Evolutionary conservation across 2,329 filamentous ascomycete genomes (phyloP), one percentile per base, ranked within the genome.

Genomic region (Septoria linicola): DNA sequence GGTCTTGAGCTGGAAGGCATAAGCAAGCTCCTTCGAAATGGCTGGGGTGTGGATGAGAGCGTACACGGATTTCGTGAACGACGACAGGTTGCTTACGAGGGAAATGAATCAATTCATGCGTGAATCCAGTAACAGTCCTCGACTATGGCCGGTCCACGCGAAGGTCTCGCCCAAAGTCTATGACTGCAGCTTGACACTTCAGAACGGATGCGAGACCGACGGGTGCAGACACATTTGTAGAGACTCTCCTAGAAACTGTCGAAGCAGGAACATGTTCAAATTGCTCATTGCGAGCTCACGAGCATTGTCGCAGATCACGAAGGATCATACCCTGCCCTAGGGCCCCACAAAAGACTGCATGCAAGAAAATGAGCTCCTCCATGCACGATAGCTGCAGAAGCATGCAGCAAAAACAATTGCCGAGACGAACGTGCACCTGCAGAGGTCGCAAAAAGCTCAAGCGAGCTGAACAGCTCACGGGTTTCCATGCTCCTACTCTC

Each of bases 1-100:
- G 89, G 90, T 0, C 69, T 95, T 65, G 84, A 82, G 56, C 73
- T 96, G 5, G 91, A 96, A 72, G 88, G 92, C 66, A 86, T 88
- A 5, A 83, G 87, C 5, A 79, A 76, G 11, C 70, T 95, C 57
- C 70, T 95, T 45, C 82, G 82, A 59, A 65, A 86, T 53, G 85
- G 84, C 4, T 95, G 85, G 85, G 88, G 88, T 0, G 72, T 75
- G n/a, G 23, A 6, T 8, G 39, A 42, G 21, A 49, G 46, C 7
- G 30, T 36, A 17, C 20, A 14, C 4, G n/a, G 20, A 14, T 49
- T 49, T 30, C 30, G 31, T 41, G 37, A 49, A 8, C 39, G 46
- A 16, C 35, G 23, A 36, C 25, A 37, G 13, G 8, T 17, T 39
- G 43, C 23, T 19, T 16, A 13, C n/a, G 34, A 37, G 34, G 34